Conservation (phyloP, 371 early-diverging fungal species). For the Fennellomyces sp. region DNA sequence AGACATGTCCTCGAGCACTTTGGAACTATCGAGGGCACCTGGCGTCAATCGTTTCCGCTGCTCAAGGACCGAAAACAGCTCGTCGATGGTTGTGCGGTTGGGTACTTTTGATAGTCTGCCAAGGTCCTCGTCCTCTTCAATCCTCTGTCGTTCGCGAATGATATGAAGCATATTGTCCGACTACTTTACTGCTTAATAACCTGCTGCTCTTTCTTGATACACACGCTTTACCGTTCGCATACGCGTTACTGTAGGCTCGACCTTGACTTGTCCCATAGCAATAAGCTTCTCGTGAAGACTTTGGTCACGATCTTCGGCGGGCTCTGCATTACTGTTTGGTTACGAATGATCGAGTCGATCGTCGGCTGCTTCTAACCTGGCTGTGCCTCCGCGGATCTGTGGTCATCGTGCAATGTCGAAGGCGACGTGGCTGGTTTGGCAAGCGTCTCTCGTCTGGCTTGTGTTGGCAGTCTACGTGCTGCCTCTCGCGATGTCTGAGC, state of each 20-base stretch:
- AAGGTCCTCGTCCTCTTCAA: slow-evolving; percentile 29
- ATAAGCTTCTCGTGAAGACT: slow-evolving; percentile 37
- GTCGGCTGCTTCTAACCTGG: neutral
- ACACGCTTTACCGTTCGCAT: slow-evolving; percentile 31
- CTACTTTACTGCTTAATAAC: slow-evolving; percentile 15
- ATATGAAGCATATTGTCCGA: slow-evolving; percentile 48
- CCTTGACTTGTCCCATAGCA: slow-evolving; percentile 37
- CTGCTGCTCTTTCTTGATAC: too few species aligned
- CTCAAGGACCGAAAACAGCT: slow-evolving; percentile 34
- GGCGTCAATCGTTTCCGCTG: slow-evolving; percentile 39
- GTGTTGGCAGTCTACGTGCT: slow-evolving; percentile 39
- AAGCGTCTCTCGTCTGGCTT: slow-evolving; percentile 28
- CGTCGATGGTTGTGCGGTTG: slow-evolving; percentile 24
- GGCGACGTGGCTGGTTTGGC: slow-evolving; percentile 34
- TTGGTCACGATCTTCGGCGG: slow-evolving; percentile 42
- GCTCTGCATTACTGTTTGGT: slow-evolving; percentile 25
- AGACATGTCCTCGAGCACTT: slow-evolving; percentile 18
- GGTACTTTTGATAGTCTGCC: slow-evolving; percentile 6
- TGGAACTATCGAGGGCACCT: slow-evolving; percentile 24
- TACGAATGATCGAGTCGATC: slow-evolving; percentile 6
- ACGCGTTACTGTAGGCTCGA: slow-evolving; percentile 35
- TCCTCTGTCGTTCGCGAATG: slow-evolving; percentile 30
- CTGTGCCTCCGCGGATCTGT: too few species aligned
- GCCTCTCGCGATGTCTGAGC: slow-evolving; percentile 45
- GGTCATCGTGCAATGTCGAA: slow-evolving; percentile 13